A percentile compares a stretch with the other conserved stretches of the same genome.
These are phyloP conservation scores for Rhizopus microsporus DNA, from an alignment of 371 early-diverging fungal species.

Conservation along the genomic window DNA sequence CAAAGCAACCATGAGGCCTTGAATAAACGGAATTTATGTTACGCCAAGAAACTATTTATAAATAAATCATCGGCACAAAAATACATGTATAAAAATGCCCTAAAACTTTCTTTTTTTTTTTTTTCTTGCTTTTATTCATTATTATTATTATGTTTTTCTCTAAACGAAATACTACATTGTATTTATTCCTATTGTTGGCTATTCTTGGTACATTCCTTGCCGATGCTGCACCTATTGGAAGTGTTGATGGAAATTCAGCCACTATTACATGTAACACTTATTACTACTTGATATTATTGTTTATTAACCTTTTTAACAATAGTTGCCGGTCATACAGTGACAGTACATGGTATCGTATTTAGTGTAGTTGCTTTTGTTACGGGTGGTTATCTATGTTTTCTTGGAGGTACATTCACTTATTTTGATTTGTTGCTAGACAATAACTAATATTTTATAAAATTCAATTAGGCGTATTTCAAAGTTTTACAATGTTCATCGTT, in stretches of 20 bases:
- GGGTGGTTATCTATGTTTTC: slow-evolving; percentile 47
- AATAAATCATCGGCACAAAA: not conserved
- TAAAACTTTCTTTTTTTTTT: too few species aligned
- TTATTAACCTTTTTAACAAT: slow-evolving; percentile 1
- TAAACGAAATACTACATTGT: slow-evolving; percentile 18
- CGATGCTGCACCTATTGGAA: slow-evolving; percentile 22
- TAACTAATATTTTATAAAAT: slow-evolving; percentile 10
- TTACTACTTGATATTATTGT: not conserved
- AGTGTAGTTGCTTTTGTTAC: slow-evolving; percentile 55
- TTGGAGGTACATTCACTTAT: slow-evolving; percentile 33
- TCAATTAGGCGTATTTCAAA: slow-evolving; percentile 53
- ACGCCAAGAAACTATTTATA: not conserved
- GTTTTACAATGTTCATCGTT: slow-evolving; percentile 61
- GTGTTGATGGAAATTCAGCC: slow-evolving; percentile 9
- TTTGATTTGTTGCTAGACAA: not conserved
- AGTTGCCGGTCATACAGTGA: slow-evolving; percentile 43
- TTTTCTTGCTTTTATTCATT: too few species aligned
- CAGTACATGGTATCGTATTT: slow-evolving; percentile 52
- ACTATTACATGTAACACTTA: slow-evolving; percentile 22
- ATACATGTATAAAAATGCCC: too few species aligned
- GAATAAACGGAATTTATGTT: too few species aligned
- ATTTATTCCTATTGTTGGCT: slow-evolving; percentile 17
- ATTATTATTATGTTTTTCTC: slow-evolving; percentile 7
- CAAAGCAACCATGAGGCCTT: not conserved
- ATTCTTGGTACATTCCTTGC: slow-evolving; percentile 22